Percentiles rank a stretch among this genome's conserved stretches.
phyloP scores from a whole-genome alignment of 306 rosid genomes.

The Quercus ilex region DNA sequence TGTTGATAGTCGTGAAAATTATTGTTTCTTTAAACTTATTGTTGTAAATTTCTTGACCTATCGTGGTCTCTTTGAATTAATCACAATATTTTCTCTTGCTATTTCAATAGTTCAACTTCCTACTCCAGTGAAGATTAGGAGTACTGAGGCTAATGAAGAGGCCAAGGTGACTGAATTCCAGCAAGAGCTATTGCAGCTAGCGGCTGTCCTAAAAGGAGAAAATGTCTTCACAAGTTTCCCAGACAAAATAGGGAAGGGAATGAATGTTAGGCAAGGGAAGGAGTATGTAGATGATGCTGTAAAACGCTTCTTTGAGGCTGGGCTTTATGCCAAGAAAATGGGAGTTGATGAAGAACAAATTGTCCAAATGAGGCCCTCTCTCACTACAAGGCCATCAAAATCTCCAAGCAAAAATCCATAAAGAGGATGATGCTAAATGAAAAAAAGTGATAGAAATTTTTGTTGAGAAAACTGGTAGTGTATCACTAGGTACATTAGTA shows the following conservation, averaged over 20 bases:
- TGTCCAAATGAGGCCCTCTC: conserved; percentile 90
- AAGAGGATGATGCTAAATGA: conserved; percentile 2
- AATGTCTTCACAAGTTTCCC: conserved; percentile 65
- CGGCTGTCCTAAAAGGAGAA: conserved; percentile 77
- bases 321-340: conserved; percentile 66
- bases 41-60: neutral
- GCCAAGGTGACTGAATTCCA: conserved; percentile 70
- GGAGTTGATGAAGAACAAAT: conserved; percentile 70
- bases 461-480: neutral
- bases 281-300: conserved; percentile 65
- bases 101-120: conserved; percentile 54
- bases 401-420: conserved; percentile 29
- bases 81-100: neutral
- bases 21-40: no score
- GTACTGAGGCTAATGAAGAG: conserved; percentile 51
- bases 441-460: neutral
- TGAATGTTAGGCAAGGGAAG: conserved; percentile 77
- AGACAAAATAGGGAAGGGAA: conserved; percentile 45
- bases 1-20: no score
- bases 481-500: neutral
- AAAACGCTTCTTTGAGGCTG: conserved; percentile 66
- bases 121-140: conserved; percentile 45
- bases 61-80: neutral
- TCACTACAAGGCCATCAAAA: conserved; percentile 58
- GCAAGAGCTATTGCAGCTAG: conserved; percentile 73